phyloP scores from a whole-genome alignment of 73 alveolate species.

The Halteria grandinella region DNA sequence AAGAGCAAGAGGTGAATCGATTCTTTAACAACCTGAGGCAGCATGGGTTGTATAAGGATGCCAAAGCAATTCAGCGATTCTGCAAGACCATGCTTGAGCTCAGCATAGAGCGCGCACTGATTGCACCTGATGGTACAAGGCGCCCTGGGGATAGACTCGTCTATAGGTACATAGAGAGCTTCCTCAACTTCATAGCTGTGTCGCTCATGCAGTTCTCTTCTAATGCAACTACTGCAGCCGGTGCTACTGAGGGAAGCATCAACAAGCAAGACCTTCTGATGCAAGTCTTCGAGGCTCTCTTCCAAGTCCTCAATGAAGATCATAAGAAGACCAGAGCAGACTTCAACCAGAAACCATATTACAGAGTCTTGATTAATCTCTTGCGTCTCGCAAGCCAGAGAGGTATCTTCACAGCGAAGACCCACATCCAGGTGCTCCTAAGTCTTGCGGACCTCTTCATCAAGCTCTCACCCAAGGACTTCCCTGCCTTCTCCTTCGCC shows the following conservation, averaged over 20 bases:
- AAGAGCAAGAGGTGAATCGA: conserved; percentile 30
- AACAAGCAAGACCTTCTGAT: conserved; percentile 82
- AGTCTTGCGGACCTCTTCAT: conserved; percentile 89
- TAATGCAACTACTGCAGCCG: too few relatives aligned
- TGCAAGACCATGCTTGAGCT: conserved; percentile 52
- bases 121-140: conserved; percentile 2
- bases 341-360: conserved; percentile 92
- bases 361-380: conserved; percentile 81
- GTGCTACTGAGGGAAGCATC: too few relatives aligned
- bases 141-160: conserved; percentile 64
- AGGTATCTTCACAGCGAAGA: conserved; percentile 39
- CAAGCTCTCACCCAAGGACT: conserved; percentile 83
- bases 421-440: conserved; percentile 18
- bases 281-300: conserved; percentile 79
- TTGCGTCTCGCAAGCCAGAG: conserved; percentile 59
- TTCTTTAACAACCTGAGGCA: conserved; percentile 41
- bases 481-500: conserved; percentile 96
- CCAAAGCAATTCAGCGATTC: conserved; percentile 38
- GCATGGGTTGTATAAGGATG: conserved; percentile 26
- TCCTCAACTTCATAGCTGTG: conserved; percentile 71
- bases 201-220: conserved; percentile 50
- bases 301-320: conserved; percentile 78
- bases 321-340: conserved; percentile 74
- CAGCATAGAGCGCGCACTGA: conserved; percentile 38
- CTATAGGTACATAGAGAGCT: conserved; percentile 81